Base-by-base conservation (phyloP, 176 grass and related monocot species). In the Cenchrus americanus region DNA sequence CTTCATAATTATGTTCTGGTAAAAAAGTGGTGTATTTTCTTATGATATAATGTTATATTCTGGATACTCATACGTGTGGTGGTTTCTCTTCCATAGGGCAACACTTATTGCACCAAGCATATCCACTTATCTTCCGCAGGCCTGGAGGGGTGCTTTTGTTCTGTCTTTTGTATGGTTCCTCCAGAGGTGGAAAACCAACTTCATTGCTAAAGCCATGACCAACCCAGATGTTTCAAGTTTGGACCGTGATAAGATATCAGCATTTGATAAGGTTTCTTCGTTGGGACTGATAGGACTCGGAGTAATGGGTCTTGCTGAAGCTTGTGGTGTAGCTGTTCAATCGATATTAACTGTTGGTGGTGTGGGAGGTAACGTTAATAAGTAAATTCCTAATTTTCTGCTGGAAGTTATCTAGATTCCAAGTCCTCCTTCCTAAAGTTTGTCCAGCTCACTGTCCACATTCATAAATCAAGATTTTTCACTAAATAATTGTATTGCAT, bases 311-410 rank as follows among this genome's bases (percentile, higher is more conserved):
- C 68, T 98, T 78, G 96, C 96, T 73, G 96, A 98, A 71, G 89
- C 93, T 77, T 92, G 87, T 85, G 93, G 93, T 40, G 57, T 98
- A 58, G 89, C 96, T 80, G 87, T 94, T 76, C 96, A 98, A 82
- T 98, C 96, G 64, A 92, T 98, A 82, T 76, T 98, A 77, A 98
- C 96, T 85, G 93, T 98, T 90, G 96, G 96, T 85, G 96, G 96
- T 72, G 87, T 98, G 58, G 96, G 96, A 98, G 93, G 96, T 98
- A 98, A 82, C 69, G 3, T 75, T 37, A 32, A 42, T 83, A 73
- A 52, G 23, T 30, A 73, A 73, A 71, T 30, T 30, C 48, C 47
- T 32, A 53, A 53, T 73, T 73, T 52, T 9, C 24, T 1, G 24
- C 47, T 53, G 47, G 14, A 32, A 73, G 0, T 52, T 18, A 73